Conservation (phyloP, 2,329 filamentous ascomycete genomes). For the Aureobasidium lini region DNA sequence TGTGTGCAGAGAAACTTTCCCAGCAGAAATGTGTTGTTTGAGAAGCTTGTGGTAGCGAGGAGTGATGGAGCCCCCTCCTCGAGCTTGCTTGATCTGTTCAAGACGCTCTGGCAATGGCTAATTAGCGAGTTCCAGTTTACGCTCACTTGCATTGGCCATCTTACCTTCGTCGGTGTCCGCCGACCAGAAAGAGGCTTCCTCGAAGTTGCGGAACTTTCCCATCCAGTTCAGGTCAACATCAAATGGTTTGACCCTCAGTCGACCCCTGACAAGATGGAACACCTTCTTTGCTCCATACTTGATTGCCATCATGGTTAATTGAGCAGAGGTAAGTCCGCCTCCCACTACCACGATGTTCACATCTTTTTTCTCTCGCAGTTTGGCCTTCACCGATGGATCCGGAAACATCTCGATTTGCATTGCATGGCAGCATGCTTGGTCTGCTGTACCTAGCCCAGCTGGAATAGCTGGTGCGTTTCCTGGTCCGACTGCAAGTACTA, state of each 20-base stretch:
- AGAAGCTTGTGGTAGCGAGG: constrained; percentile 61
- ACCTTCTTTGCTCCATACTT: constrained; percentile 59
- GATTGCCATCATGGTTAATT: constrained; percentile 61
- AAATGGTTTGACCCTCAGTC: constrained; percentile 62
- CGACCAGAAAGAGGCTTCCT: constrained; percentile 70
- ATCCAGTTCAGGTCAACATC: constrained; percentile 73
- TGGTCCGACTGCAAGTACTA: constrained; percentile 64
- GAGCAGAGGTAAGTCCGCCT: constrained; percentile 69
- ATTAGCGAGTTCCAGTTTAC: not conserved
- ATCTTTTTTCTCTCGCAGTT: constrained; percentile 42
- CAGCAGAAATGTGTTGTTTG: constrained; percentile 48
- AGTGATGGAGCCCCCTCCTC: constrained; percentile 71
- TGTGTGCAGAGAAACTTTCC: constrained; percentile 49
- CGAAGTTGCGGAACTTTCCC: constrained; percentile 71
- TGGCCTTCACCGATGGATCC: constrained; percentile 42
- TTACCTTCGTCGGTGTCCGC: constrained; percentile 59
- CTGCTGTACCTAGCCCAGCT: constrained; percentile 22
- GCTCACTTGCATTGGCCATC: not conserved
- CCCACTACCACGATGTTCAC: constrained; percentile 65
- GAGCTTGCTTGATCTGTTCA: constrained; percentile 56
- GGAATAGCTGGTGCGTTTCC: constrained; percentile 51
- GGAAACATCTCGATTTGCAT: constrained; percentile 57
- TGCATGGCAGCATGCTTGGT: constrained; percentile 53
- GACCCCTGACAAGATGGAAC: constrained; percentile 60
- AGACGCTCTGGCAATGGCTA: constrained; percentile 45